Evolutionary conservation across 805 yeast genomes (phyloP).

Genomic region (Wilhelminamyces savonicus): DNA sequence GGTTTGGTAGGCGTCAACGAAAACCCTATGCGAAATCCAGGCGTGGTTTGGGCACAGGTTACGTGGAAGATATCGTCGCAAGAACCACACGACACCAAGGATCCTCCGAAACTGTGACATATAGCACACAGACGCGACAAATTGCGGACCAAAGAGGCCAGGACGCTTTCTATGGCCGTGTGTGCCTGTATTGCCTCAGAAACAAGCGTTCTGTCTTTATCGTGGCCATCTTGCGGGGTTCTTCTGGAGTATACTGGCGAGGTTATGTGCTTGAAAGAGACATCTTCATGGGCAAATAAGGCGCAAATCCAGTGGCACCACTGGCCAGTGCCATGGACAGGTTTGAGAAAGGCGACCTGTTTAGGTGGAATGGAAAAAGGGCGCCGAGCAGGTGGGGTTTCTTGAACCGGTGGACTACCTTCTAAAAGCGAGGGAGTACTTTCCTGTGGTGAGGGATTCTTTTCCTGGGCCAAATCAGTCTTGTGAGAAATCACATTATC

Average conservation of each 20-base stretch:
- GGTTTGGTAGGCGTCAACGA: too few relatives aligned
- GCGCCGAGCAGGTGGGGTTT: too few relatives aligned
- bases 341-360: constrained; percentile 61
- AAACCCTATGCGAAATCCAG: constrained; percentile 50
- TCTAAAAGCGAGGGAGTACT: too few relatives aligned
- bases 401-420: too few relatives aligned
- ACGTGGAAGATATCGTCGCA: constrained; percentile 43
- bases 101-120: constrained; percentile 45
- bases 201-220: constrained; percentile 8
- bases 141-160: constrained; percentile 21
- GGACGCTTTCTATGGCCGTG: constrained; percentile 23
- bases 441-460: too few relatives aligned
- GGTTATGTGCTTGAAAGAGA: constrained; percentile 9
- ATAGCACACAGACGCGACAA: constrained; percentile 34
- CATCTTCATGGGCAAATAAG: constrained; percentile 41
- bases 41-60: constrained; percentile 52
- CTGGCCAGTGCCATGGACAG: constrained; percentile 51
- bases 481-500: too few relatives aligned
- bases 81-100: constrained; percentile 39
- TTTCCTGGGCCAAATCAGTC: too few relatives aligned
- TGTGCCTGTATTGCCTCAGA: constrained; percentile 10
- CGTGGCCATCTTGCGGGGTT: too few relatives aligned
- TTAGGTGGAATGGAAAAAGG: too few relatives aligned
- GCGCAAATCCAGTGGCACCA: constrained; percentile 84
- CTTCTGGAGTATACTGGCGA: too few relatives aligned